These are phyloP conservation scores for Periconia digitata DNA, from an alignment of 2,329 filamentous ascomycete genomes.

Conservation along the genomic window DNA sequence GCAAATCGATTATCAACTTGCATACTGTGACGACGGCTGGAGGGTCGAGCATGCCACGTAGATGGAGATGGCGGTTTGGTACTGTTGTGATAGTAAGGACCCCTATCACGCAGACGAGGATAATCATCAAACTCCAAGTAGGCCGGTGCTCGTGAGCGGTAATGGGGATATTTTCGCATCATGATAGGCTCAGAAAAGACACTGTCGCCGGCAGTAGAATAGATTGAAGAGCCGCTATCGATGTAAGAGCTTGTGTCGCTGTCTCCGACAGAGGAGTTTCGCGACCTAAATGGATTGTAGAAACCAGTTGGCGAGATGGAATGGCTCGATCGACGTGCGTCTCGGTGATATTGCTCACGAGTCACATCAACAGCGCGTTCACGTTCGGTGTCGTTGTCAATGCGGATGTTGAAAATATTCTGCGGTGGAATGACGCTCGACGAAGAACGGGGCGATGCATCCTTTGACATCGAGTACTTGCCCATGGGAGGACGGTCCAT, in stretches of 20 bases:
- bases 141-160: constrained; percentile 2
- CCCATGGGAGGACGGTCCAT: constrained; percentile 20
- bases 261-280: constrained; percentile 20
- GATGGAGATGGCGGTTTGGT: constrained; percentile 2
- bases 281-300: constrained; percentile 14
- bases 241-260: constrained; percentile 24
- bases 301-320: constrained; percentile 1
- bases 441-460: constrained; percentile 19
- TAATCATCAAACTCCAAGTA: neutral
- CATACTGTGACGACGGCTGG: constrained; percentile 2
- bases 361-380: constrained; percentile 9
- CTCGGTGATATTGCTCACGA: constrained; percentile 1
- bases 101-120: neutral
- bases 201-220: constrained; percentile 20
- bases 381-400: constrained; percentile 15
- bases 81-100: neutral
- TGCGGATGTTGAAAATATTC: constrained; percentile 20
- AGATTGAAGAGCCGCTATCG: constrained; percentile 17
- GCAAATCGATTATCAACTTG: constrained; percentile 1
- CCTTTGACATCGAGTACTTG: constrained; percentile 17
- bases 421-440: constrained; percentile 13
- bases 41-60: neutral
- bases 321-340: neutral
- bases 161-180: constrained; percentile 3
- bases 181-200: constrained; percentile 15